Evolutionary conservation across 192 early-diverging fungal genomes (phyloP).

Genomic region (Gamsiella multidivaricata): DNA sequence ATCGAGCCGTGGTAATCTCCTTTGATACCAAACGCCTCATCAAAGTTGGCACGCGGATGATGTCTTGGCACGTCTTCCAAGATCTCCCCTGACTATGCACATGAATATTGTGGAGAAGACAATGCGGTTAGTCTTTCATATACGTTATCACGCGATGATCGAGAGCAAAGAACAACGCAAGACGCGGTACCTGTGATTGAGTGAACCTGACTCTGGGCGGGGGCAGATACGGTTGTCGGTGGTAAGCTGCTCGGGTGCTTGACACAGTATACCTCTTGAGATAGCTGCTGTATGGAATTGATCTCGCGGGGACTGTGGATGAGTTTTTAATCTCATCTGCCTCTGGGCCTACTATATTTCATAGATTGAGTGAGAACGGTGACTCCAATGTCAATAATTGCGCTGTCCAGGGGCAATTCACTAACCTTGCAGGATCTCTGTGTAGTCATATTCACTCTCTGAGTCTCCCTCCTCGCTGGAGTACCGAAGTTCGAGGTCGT

Average conservation of each 20-base stretch:
- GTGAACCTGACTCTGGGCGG: conserved; percentile 58
- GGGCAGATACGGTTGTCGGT: conserved; percentile 58
- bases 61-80: conserved; percentile 38
- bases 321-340: conserved; percentile 27
- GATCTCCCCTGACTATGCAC: conserved; percentile 24
- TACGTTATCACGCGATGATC: not conserved
- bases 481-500: conserved; percentile 34
- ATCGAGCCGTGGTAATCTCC: conserved; percentile 1
- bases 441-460: conserved; percentile 18
- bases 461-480: conserved; percentile 26
- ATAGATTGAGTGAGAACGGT: too few species aligned
- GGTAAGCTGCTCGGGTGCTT: conserved; percentile 16
- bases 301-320: conserved; percentile 40
- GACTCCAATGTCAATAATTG: not conserved
- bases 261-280: conserved; percentile 61
- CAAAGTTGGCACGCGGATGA: conserved; percentile 41
- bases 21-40: conserved; percentile 28
- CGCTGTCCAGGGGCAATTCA: too few species aligned
- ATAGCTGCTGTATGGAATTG: conserved; percentile 70
- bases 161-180: not conserved
- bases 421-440: conserved; percentile 24
- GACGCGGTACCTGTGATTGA: conserved; percentile 47
- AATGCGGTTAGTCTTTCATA: too few species aligned
- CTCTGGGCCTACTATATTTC: conserved; percentile 11
- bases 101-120: not conserved